These are phyloP conservation scores for Sistotremastrum niveocremeum DNA, from an alignment of 768 basidiomycete species.

Conservation along the genomic window DNA sequence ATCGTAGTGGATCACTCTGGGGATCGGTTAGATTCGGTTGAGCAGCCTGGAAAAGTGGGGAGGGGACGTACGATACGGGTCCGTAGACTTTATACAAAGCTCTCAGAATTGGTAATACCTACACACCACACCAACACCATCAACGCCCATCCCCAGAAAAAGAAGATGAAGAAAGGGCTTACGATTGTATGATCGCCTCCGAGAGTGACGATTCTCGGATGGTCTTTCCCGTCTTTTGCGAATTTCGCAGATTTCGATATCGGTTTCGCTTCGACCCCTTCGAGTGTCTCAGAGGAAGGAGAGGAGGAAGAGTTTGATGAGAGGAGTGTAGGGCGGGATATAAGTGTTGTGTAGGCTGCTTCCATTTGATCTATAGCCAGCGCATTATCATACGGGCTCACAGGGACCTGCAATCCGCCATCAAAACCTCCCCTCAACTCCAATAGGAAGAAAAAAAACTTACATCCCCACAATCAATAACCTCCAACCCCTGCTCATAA, in stretches of 20 bases:
- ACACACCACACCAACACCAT: background rate
- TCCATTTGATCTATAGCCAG: constrained; percentile 81
- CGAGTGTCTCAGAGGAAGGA: background rate
- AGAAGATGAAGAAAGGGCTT: too few relatives aligned
- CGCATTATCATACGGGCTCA: constrained; percentile 47
- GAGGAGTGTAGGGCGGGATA: constrained; percentile 6
- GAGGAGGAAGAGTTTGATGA: constrained; percentile 14
- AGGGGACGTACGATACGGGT: constrained; percentile 35
- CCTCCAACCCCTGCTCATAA: constrained; percentile 9
- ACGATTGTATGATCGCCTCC: constrained; percentile 88
- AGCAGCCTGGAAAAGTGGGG: too few relatives aligned
- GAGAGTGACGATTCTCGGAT: constrained; percentile 59
- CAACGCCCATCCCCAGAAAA: too few relatives aligned
- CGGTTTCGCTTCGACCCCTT: constrained; percentile 1
- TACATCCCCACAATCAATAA: constrained; percentile 20
- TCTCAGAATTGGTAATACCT: constrained; percentile 73
- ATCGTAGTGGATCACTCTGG: constrained; percentile 21
- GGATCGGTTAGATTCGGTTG: too few relatives aligned
- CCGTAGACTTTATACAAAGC: constrained; percentile 70
- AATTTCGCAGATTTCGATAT: constrained; percentile 13
- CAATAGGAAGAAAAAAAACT: background rate
- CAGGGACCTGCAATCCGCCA: constrained; percentile 7
- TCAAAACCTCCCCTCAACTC: background rate
- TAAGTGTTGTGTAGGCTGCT: constrained; percentile 64
- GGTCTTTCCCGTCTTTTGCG: constrained; percentile 44